Conservation (phyloP, 176 grass and related monocot species). For the Secale cereale region DNA sequence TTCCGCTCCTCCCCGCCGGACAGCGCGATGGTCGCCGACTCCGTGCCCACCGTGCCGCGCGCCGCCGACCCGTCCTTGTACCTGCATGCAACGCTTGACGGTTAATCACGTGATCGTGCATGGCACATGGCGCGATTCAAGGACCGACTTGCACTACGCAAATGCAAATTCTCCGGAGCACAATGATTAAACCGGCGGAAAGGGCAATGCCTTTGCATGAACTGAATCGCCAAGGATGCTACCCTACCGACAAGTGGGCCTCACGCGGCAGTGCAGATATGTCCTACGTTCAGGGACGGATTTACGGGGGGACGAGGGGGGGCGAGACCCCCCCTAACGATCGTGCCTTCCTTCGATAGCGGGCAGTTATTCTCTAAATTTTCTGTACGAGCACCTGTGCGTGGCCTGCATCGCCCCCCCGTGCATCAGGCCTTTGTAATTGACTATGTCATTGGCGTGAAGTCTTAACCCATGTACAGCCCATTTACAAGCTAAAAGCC, state of each 20-base stretch:
- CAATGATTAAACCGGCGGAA: conserved; percentile 23
- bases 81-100: neutral
- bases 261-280: neutral
- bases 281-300: no score
- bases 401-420: no score
- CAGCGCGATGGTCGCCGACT: conserved; percentile 75
- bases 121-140: conserved; percentile 30
- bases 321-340: no score
- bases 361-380: no score
- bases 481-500: no score
- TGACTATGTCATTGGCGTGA: no score
- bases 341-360: no score
- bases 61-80: conserved; percentile 85
- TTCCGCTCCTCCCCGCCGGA: conserved; percentile 33
- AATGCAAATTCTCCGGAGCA: neutral
- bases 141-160: conserved; percentile 1
- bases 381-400: no score
- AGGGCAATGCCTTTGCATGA: neutral
- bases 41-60: conserved; percentile 62
- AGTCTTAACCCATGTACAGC: no score
- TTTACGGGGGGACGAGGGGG: no score
- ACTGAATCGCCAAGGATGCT: neutral
- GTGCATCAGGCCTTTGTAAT: no score
- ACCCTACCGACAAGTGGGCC: neutral
- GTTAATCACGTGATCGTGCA: conserved; percentile 1